Percentiles rank a stretch among this genome's conserved stretches.
Evolutionary conservation across 2,329 filamentous ascomycete genomes (phyloP).

Genomic region (Fusarium newnesense): DNA sequence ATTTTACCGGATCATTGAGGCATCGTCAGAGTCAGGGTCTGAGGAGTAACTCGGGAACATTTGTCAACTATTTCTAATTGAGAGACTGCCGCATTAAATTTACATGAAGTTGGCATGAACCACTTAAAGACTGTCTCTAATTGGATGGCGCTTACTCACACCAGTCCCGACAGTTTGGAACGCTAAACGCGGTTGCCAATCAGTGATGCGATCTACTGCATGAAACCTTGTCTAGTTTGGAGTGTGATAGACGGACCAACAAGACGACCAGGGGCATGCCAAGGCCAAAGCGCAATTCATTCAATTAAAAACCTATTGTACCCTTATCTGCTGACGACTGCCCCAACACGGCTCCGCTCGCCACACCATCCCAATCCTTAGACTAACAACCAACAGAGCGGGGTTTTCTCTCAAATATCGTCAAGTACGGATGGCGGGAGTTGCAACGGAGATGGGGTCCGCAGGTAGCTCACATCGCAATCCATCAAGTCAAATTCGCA

Average conservation of each 20-base stretch:
- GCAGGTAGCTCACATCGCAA: neutral
- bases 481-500: neutral
- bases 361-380: too few species aligned
- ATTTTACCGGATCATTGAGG: too few species aligned
- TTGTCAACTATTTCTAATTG: neutral
- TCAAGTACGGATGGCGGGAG: neutral
- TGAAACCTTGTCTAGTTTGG: neutral
- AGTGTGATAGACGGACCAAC: neutral
- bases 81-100: neutral
- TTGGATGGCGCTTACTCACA: neutral
- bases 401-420: neutral
- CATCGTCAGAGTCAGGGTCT: too few species aligned
- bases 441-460: neutral
- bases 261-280: neutral
- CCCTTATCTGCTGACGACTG: neutral
- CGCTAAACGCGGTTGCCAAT: too few species aligned
- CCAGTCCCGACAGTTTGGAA: neutral
- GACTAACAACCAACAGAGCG: neutral
- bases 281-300: neutral
- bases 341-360: too few species aligned
- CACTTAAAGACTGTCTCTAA: neutral
- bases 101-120: neutral
- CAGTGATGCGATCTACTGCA: too few species aligned
- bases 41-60: too few species aligned
- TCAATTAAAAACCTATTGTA: neutral